These are phyloP conservation scores for Cinnamomum micranthum DNA, from an alignment of 164 flowering plant genomes.

Conservation along the genomic window DNA sequence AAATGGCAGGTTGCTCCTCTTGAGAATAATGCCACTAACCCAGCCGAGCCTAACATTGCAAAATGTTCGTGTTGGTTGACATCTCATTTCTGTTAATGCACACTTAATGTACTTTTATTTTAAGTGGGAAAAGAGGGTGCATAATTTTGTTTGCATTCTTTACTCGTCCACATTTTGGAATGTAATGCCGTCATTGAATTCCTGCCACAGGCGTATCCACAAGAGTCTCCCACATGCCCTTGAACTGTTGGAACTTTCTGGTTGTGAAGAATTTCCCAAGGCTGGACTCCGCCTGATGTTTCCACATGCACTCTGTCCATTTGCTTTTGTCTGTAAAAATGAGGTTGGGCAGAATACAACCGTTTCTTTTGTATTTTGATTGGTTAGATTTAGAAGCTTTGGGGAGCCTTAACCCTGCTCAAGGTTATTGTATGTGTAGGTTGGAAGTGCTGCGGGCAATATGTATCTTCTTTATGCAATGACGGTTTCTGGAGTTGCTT, in stretches of 20 bases:
- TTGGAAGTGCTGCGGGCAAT: slow-evolving; percentile 5
- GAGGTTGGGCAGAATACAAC: slow-evolving; percentile 35
- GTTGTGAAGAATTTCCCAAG: slow-evolving; percentile 39
- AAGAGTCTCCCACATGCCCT: slow-evolving; percentile 38
- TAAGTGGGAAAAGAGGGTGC: no score
- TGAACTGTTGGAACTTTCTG: slow-evolving; percentile 53
- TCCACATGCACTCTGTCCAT: slow-evolving; percentile 56
- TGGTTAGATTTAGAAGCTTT: neutral
- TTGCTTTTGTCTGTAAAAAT: slow-evolving; percentile 48
- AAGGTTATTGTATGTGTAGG: slow-evolving; percentile 26
- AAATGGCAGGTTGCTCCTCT: no score
- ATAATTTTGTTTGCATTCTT: neutral
- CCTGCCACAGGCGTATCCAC: slow-evolving; percentile 59
- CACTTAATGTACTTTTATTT: no score
- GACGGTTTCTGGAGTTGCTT: slow-evolving; percentile 65
- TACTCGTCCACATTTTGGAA: neutral
- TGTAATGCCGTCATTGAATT: neutral
- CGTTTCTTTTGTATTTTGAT: neutral
- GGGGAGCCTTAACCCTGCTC: no score
- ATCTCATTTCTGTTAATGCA: no score
- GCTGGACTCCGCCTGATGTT: slow-evolving; percentile 60
- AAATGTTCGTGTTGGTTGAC: no score
- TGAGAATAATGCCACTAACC: no score
- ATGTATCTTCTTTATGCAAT: slow-evolving; percentile 49
- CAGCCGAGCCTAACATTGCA: no score